Base-by-base conservation (phyloP, 140 eudicot species). In the Erigeron philadelphicus region DNA sequence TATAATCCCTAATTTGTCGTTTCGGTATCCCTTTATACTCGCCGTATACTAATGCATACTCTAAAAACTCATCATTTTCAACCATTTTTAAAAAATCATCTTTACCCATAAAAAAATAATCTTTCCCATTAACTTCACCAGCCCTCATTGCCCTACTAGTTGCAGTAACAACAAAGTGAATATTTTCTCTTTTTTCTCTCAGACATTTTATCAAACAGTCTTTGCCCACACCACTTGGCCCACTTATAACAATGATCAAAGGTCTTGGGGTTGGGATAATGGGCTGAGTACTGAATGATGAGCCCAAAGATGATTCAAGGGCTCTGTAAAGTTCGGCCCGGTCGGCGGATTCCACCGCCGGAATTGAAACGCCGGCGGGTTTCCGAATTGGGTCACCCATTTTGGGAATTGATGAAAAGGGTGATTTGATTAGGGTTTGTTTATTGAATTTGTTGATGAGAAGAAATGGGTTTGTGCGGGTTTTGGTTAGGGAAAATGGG, bases 181-280 rank as follows among this genome's bases (percentile, higher is more conserved):
- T 75, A 60, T 72, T 79, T 11, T 74, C 78, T 13, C 96, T 72
- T 2, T 68, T 81, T 85, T 92, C 87, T 73, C 84, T 77, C 65
- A 92, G 72, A 43, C 87, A 73, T 62, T 84, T 92, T 43, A 92
- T 89, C 53, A 86, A 85, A 12, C 95, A 87, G 81, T 92, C 98
- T 70, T 92, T 88, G 49, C 98, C 98, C 49, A 92, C 98, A 11
- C 98, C 98, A 73, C 96, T 88, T 5, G 98, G 98, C 11, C 98
- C 98, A 64, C 96, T 88, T 23, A 92, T 83, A 18, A 92, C 98
- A 1, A 92, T 74, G 21, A 92, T 75, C 72, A 92, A 71, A 45
- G 96, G 98, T n/a, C 75, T 79, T 48, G 96, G 85, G 5, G 73
- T 67, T 1, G 98, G 90, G 9, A 78, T 75, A 23, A 78, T 56